phyloP scores from a whole-genome alignment of 2,329 filamentous ascomycete species.

The Pseudogymnoascus verrucosus region DNA sequence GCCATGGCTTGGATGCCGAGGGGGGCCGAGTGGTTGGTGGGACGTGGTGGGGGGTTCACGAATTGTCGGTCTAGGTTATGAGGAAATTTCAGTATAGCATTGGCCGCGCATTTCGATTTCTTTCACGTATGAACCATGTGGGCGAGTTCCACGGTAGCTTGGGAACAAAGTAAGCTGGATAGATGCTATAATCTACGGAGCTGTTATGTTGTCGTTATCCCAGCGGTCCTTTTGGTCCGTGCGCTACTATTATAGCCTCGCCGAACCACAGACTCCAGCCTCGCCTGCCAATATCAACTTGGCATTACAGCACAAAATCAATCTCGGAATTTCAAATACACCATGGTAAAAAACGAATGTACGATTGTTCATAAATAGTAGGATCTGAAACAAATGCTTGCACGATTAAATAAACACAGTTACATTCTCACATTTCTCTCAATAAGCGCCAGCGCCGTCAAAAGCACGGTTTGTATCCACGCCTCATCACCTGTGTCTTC shows the following conservation, averaged over 20 bases:
- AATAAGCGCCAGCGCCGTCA: not conserved
- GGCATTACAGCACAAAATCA: not conserved
- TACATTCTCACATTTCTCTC: not conserved
- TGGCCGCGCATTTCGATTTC: not conserved
- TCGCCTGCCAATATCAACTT: not conserved
- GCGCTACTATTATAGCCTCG: not conserved
- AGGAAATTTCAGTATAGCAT: not conserved
- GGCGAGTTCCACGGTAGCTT: not conserved
- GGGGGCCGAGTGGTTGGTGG: not conserved
- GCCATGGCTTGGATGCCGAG: not conserved
- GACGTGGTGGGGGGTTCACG: not conserved
- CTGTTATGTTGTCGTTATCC: slow-evolving; percentile 3
- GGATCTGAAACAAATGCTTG: not conserved
- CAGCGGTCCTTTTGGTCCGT: not conserved
- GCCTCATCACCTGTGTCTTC: not conserved
- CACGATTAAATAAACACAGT: not conserved
- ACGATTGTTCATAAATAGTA: not conserved
- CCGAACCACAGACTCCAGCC: not conserved
- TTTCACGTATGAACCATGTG: slow-evolving; percentile 3
- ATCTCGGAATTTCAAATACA: not conserved
- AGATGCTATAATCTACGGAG: not conserved
- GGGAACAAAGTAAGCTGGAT: not conserved
- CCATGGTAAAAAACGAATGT: not conserved
- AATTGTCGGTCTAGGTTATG: not conserved
- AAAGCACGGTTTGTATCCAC: not conserved